These are phyloP conservation scores for Passiflora organensis DNA, from an alignment of 345 rosid genomes.

Conservation along the genomic window DNA sequence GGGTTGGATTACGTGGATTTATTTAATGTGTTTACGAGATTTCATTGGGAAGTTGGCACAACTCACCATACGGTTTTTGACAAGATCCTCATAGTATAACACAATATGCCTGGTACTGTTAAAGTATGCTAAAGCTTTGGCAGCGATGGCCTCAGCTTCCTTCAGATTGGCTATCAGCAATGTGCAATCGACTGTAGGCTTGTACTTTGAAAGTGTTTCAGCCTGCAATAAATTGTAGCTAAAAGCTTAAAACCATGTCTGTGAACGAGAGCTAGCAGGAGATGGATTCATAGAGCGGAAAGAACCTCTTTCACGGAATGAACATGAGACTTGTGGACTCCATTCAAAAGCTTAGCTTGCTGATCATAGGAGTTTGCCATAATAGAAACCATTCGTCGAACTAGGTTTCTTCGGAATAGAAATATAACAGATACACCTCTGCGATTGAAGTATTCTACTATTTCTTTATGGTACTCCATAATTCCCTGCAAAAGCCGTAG, in stretches of 20 bases:
- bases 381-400: conserved; percentile 82
- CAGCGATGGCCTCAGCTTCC: conserved; percentile 48
- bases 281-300: neutral
- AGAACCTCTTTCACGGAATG: conserved; percentile 79
- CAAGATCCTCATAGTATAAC: conserved; percentile 78
- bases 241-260: conserved; percentile 11
- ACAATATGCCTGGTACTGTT: conserved; percentile 68
- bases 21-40: neutral
- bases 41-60: neutral
- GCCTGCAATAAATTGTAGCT: conserved; percentile 45
- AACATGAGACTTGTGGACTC: conserved; percentile 95
- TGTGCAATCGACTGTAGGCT: conserved; percentile 65
- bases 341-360: conserved; percentile 77
- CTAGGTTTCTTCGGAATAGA: conserved; percentile 66
- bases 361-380: conserved; percentile 84
- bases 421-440: conserved; percentile 68
- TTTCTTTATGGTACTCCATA: conserved; percentile 54
- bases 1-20: neutral
- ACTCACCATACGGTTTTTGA: conserved; percentile 51
- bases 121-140: conserved; percentile 57
- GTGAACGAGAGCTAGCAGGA: too few relatives aligned
- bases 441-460: conserved; percentile 70
- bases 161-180: conserved; percentile 57
- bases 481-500: conserved; percentile 51
- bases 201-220: conserved; percentile 66